Percentiles rank a stretch among this genome's conserved stretches.
Evolutionary conservation across 2,329 filamentous ascomycete species (phyloP).

Genomic region (Alternaria conjuncta): DNA sequence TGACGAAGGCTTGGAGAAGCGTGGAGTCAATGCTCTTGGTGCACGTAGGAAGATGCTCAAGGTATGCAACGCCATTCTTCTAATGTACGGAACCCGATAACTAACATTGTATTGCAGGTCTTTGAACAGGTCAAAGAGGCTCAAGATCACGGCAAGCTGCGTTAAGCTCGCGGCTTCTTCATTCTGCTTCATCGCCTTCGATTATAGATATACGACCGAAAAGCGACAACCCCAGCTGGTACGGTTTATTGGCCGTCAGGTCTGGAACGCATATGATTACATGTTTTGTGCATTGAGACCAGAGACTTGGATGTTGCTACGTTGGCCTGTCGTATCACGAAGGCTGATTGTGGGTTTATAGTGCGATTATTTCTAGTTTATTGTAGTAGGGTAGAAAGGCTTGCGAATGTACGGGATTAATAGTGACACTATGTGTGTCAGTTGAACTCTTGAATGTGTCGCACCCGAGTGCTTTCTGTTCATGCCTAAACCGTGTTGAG

Average conservation of each 20-base stretch:
- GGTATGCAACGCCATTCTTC: constrained; percentile 57
- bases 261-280: constrained; percentile 29
- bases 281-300: constrained; percentile 18
- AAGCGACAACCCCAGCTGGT: constrained; percentile 29
- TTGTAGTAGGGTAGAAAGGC: constrained; percentile 8
- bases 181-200: constrained; percentile 3
- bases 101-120: constrained; percentile 62
- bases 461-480: background rate
- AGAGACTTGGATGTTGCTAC: constrained; percentile 12
- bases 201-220: constrained; percentile 34
- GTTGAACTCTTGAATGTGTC: background rate
- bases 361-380: constrained; percentile 13
- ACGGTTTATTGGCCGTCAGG: constrained; percentile 33
- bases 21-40: constrained; percentile 92
- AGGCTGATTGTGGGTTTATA: constrained; percentile 6
- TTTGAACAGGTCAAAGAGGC: constrained; percentile 90
- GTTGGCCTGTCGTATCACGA: constrained; percentile 14
- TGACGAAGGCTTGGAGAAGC: constrained; percentile 89
- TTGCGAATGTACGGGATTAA: background rate
- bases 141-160: constrained; percentile 53
- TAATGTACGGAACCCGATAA: background rate
- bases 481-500: background rate
- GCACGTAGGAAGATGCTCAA: constrained; percentile 98
- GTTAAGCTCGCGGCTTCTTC: constrained; percentile 28
- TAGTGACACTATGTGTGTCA: background rate